These are phyloP conservation scores for Trypethelium eluteriae DNA, from an alignment of 495 filamentous ascomycete species.

Conservation along the genomic window DNA sequence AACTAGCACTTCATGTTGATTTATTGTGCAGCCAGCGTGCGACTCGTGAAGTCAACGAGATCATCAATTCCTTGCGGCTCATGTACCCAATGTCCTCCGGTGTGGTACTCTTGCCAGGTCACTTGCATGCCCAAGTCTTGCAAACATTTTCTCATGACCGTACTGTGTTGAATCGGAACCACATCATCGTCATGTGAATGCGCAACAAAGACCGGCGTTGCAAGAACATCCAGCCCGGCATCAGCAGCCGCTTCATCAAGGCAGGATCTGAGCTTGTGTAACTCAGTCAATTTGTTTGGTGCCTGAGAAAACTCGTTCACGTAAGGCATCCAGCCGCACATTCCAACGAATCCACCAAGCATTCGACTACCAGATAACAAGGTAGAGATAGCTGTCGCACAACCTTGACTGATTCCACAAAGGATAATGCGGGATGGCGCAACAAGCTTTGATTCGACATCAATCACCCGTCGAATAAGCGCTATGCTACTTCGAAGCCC, in stretches of 20 bases:
- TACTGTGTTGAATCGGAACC: slow-evolving; percentile 21
- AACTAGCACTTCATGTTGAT: no score
- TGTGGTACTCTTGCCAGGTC: slow-evolving; percentile 17
- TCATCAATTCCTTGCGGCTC: slow-evolving; percentile 27
- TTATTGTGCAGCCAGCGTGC: background rate
- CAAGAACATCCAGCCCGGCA: background rate
- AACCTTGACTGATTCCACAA: slow-evolving; percentile 29
- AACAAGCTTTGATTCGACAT: slow-evolving; percentile 19
- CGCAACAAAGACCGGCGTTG: slow-evolving; percentile 21
- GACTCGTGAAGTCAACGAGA: slow-evolving; percentile 20
- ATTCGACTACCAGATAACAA: slow-evolving; percentile 9
- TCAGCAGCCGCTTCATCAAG: background rate
- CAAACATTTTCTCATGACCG: slow-evolving; percentile 14
- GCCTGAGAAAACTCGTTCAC: background rate
- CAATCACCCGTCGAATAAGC: slow-evolving; percentile 13
- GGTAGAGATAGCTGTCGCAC: slow-evolving; percentile 23
- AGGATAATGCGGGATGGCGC: slow-evolving; percentile 20
- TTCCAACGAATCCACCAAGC: slow-evolving; percentile 27
- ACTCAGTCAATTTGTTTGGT: background rate
- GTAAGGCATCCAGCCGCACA: slow-evolving; percentile 26
- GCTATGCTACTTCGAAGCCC: slow-evolving; percentile 15
- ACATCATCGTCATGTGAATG: slow-evolving; percentile 24
- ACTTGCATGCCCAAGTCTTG: slow-evolving; percentile 21
- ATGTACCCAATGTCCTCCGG: slow-evolving; percentile 28
- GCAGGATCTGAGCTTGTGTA: background rate